Base-by-base conservation (phyloP, 345 rosid genomes). In the Linum usitatissimum region DNA sequence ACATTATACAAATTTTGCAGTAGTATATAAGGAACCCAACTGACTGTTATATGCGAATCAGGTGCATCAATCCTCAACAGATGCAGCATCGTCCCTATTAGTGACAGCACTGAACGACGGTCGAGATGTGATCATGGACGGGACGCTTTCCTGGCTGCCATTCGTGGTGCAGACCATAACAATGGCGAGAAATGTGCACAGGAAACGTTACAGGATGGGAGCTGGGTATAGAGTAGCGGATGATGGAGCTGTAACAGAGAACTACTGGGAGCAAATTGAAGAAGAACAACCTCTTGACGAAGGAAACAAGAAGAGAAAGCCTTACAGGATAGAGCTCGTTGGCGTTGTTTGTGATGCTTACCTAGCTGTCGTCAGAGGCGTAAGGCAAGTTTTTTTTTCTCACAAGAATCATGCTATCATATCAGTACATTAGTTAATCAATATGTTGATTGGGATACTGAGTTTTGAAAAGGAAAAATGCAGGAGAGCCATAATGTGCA, bases 101-200 rank as follows among this genome's bases (percentile, higher is more conserved):
- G 99, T 93, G 57, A 93, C 92, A 10, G 99, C 97, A 5, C 73
- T 93, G 54, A 93, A 90, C 17, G 97, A 93, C 55, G 99, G 99
- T n/a, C 77, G 99, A 9, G 99, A 93, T 63, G 92, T 93, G 71
- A 83, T 87, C 18, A 83, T 93, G 99, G 97, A 93, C 23, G 95
- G 97, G 0, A 93, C 99, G 0, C 75, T 93, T 18, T 87, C 97
- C 3, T 93, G 99, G 97, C 80, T 74, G 64, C 99, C 97, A 12
- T 90, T 90, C 30, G 97, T 93, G 2, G 86, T 83, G 69, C 97
- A 93, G 69, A 90, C 83, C 1, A 82, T 93, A 20, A 75, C 75
- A 15, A 93, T 90, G 99, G 97, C 84, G 5, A 73, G 95, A 31
- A 81, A 86, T 17, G 90, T 90, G n/a, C 99, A 93, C 54, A 80